Base-by-base conservation (phyloP, 2,329 filamentous ascomycete genomes). In the Colletotrichum eleusines region DNA sequence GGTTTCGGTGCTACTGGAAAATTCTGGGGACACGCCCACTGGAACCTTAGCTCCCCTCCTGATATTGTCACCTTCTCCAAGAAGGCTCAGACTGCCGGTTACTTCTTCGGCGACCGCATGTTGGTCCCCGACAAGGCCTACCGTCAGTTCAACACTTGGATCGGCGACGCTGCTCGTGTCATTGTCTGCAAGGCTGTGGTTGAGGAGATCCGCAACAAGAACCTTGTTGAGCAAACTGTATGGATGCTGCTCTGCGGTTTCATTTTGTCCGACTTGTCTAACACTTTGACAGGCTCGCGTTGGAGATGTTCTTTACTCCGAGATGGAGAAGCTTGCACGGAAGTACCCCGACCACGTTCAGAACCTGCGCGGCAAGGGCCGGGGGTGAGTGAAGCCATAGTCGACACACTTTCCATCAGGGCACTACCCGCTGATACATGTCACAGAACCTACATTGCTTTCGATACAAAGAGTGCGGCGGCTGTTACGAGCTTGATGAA, bases 1-100 rank as follows among this genome's bases (percentile, higher is more conserved):
- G 92, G 92, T 78, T 90, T 95, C 61, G 93, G 93, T 76, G 92
- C 93, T n/a, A 95, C 93, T 0, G 93, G 93, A 70, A 93, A 92
- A 77, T 94, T 95, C 87, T 95, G 93, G 93, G 93, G 92, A 18
- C 93, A 95, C 80, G 92, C 94, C 75, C 92, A 95, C 87, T 95
- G 93, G 93, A 87, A 91, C 77, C 85, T 95, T 53, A 76, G 84
- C 50, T 84, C 88, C 14, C 91, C 92, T 28, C 93, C 93, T 1
- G 93, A 95, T 79, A 94, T 95, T 83, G 93, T 95, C n/a, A 95
- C 93, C 35, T 95, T 95, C 84, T 92, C 89, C 74, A 95, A 95
- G 87, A 95, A 95, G 84, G 93, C 93, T 2, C 93, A 95, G 83
- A 92, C 93, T 20, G 93, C 93, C 16, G 93, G 93, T 3, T 95